A percentile compares a stretch with the other conserved stretches of the same genome.
Conservation (phyloP, 1,284 basidiomycete species). For the Trametes polyzona region DNA sequence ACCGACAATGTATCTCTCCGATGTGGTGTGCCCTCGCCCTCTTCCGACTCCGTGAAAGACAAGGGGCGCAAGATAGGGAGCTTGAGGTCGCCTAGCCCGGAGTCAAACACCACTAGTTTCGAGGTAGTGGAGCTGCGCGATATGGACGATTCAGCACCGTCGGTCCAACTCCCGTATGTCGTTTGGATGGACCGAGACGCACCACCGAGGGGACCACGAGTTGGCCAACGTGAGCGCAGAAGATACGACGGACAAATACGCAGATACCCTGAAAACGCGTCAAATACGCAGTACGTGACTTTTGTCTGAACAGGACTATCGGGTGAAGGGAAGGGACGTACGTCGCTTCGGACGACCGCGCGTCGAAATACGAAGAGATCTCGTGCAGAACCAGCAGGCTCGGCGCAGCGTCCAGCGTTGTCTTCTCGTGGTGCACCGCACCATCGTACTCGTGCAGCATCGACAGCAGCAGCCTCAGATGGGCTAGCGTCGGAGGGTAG, state of each 20-base stretch:
- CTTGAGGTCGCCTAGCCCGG: conserved; percentile 53
- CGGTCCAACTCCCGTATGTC: no score
- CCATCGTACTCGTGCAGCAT: conserved; percentile 49
- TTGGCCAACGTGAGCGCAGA: conserved; percentile 44
- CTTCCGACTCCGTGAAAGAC: conserved; percentile 18
- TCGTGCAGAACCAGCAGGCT: conserved; percentile 67
- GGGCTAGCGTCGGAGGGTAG: conserved; percentile 65
- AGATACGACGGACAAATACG: conserved; percentile 52
- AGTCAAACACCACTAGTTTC: conserved; percentile 66
- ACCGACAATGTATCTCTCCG: conserved; percentile 16
- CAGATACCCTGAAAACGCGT: conserved; percentile 50
- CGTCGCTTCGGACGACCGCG: conserved; percentile 33
- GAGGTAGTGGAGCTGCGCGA: conserved; percentile 29
- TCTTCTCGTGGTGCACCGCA: conserved; percentile 34
- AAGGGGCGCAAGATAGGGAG: conserved; percentile 54
- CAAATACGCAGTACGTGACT: no score
- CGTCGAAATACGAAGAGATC: conserved; percentile 60
- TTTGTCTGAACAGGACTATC: no score
- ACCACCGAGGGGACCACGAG: conserved; percentile 36
- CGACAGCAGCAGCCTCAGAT: conserved; percentile 60
- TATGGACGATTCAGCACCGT: background rate
- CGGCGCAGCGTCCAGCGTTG: conserved; percentile 49
- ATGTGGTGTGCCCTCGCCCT: background rate
- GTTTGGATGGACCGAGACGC: no score
- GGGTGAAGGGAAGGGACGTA: conserved; percentile 6